Base-by-base conservation (phyloP, 2,329 filamentous ascomycete genomes). In the Fonsecaea monophora region DNA sequence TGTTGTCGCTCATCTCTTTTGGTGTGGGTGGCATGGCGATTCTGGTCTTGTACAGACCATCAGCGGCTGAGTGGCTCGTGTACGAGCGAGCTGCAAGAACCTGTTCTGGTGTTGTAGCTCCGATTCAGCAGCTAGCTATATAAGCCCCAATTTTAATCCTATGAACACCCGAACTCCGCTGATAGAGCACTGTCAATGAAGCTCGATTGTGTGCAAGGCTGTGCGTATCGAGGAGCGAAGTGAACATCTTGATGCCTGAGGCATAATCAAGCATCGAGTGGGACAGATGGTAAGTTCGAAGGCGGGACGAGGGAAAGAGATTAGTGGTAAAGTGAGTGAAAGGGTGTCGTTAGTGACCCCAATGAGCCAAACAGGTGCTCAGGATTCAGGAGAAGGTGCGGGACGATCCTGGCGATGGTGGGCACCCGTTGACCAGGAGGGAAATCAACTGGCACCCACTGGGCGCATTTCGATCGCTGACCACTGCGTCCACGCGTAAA, bases 11-110 rank as follows among this genome's bases (percentile, higher is more conserved):
- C 18, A 60, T 56, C n/a, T 70, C 57, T 12, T 45, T 42, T 9
- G 70, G 71, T 10, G 70, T 73, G 13, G 54, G 45, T 13, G 59
- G 32, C 61, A 67, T 69, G 37, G 6, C 35, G 32, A 38, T 30
- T 15, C 18, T 30, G 18, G 25, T 21, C 3, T 50, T 6, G 21
- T 13, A 3, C 2, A 50, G 21, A 50, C 18, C 8, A 30, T 30
- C 8, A 10, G 8, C 18, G 9, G 25, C 3, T 8, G 21, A 50
- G 18, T n/a, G 21, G 5, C 13, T 3, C 8, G 21, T 25, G 8
- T 50, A 10, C 21, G 25, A 9, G 18, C 42, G 6, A 37, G 42
- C 42, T 2, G 45, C 9, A 9, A 13, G 10, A 13, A 25, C 8
- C 21, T 50, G 45, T 50, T 30, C 3, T 13, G 5, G 8, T 4